Evolutionary conservation across 1,139 yeast species (phyloP).

Genomic region (Geotrichum candidum): DNA sequence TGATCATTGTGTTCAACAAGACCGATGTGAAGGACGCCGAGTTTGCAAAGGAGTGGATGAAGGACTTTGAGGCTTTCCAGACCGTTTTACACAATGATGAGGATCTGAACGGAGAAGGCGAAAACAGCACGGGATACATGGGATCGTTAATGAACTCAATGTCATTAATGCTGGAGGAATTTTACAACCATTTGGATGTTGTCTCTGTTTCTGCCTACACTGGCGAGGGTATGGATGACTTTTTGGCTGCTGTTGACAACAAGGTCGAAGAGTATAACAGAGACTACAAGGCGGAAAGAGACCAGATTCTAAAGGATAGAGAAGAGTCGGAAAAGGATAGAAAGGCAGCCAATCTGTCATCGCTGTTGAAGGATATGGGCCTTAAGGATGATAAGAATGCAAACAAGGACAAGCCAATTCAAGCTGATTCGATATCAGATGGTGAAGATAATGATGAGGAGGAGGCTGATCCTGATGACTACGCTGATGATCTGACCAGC

Average conservation of each 20-base stretch:
- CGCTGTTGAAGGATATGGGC: slow-evolving; percentile 80
- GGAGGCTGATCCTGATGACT: slow-evolving; percentile 46
- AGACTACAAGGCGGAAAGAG: slow-evolving; percentile 81
- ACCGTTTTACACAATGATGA: slow-evolving; percentile 56
- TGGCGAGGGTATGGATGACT: slow-evolving; percentile 91
- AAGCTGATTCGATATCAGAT: slow-evolving; percentile 67
- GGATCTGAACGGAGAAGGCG: slow-evolving; percentile 58
- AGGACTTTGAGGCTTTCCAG: slow-evolving; percentile 90
- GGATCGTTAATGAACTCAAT: slow-evolving; percentile 86
- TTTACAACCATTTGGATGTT: slow-evolving; percentile 86
- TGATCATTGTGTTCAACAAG: slow-evolving; percentile 94
- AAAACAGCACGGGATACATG: slow-evolving; percentile 88
- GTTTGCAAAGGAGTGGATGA: slow-evolving; percentile 96
- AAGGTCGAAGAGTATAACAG: slow-evolving; percentile 85
- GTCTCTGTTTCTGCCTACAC: slow-evolving; percentile 89
- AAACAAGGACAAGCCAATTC: slow-evolving; percentile 11
- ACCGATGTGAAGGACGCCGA: slow-evolving; percentile 80
- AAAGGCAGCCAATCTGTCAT: slow-evolving; percentile 64
- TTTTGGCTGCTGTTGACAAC: slow-evolving; percentile 70
- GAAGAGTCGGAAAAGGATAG: slow-evolving; percentile 67
- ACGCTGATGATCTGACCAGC: slow-evolving; percentile 31
- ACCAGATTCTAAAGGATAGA: slow-evolving; percentile 67
- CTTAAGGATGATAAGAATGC: slow-evolving; percentile 37
- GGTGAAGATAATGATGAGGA: slow-evolving; percentile 39
- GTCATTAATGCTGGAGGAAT: slow-evolving; percentile 95